Conservation (phyloP, 2,329 filamentous ascomycete species). For the Beauveria sp. region DNA sequence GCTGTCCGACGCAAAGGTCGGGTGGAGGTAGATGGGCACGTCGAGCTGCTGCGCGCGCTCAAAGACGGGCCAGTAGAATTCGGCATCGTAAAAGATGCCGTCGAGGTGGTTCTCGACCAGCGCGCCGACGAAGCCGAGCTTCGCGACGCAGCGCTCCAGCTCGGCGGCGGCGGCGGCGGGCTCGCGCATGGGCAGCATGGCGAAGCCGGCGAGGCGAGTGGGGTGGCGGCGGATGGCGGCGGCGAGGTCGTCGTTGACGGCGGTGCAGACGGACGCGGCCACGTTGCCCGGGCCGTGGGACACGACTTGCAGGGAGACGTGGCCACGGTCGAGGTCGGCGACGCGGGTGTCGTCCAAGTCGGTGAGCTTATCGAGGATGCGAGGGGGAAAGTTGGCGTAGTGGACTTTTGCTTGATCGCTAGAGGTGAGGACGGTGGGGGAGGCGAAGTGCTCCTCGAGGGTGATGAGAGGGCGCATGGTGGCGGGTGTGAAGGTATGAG, state of each 20-base stretch:
- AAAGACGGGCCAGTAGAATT: conserved; percentile 20
- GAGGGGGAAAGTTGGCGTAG: conserved; percentile 17
- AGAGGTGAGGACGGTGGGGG: conserved; percentile 14
- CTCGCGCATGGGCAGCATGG: conserved; percentile 22
- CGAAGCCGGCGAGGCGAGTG: conserved; percentile 23
- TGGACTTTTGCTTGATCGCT: conserved; percentile 15
- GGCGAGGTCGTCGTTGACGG: conserved; percentile 19
- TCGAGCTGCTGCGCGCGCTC: conserved; percentile 33
- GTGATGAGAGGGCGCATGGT: conserved; percentile 25
- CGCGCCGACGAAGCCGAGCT: conserved; percentile 26
- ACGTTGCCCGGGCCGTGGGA: conserved; percentile 12
- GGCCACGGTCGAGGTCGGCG: conserved; percentile 18
- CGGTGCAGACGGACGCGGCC: conserved; percentile 15
- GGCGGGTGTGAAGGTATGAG: too few species aligned
- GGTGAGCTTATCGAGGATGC: conserved; percentile 17
- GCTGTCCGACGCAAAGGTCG: conserved; percentile 27
- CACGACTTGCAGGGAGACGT: conserved; percentile 17
- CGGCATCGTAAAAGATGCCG: conserved; percentile 23
- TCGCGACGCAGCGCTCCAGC: conserved; percentile 21
- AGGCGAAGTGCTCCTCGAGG: conserved; percentile 35
- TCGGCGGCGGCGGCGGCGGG: conserved; percentile 23
- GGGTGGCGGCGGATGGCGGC: conserved; percentile 14
- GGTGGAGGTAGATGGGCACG: conserved; percentile 45
- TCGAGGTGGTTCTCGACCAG: conserved; percentile 23
- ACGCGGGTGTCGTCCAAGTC: conserved; percentile 19